phyloP scores from a whole-genome alignment of 148 eudicot genomes.

The Cornus controversa region DNA sequence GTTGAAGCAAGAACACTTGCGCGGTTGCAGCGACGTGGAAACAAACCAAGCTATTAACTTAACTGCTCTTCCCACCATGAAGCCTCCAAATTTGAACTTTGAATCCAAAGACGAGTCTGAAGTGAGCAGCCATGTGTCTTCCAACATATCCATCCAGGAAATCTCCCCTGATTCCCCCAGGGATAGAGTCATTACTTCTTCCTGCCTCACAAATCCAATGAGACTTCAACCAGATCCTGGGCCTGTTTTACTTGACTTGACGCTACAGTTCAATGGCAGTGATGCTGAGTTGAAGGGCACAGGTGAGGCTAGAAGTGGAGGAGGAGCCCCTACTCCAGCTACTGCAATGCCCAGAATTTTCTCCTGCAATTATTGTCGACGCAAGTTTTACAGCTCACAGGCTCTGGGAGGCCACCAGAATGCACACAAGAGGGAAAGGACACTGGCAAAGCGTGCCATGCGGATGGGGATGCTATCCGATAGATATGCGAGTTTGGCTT shows the following conservation, averaged over 20 bases:
- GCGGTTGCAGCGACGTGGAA: background rate
- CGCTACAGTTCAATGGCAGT: slow-evolving; percentile 26
- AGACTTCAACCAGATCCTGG: background rate
- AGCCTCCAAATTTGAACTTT: slow-evolving; percentile 26
- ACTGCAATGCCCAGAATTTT: slow-evolving; percentile 31
- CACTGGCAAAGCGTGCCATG: slow-evolving; percentile 58
- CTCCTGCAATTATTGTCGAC: slow-evolving; percentile 49
- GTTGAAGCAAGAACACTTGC: background rate
- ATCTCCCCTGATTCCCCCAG: slow-evolving; percentile 20
- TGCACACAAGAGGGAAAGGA: slow-evolving; percentile 59
- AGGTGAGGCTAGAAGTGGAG: background rate
- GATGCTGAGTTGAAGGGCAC: slow-evolving; percentile 7
- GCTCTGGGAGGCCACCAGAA: slow-evolving; percentile 61
- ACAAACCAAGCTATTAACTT: background rate
- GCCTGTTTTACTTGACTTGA: slow-evolving; percentile 34
- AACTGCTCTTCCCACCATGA: slow-evolving; percentile 18
- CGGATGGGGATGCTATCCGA: slow-evolving; percentile 45
- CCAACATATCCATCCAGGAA: slow-evolving; percentile 31
- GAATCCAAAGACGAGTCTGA: slow-evolving; percentile 49
- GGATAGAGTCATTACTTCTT: slow-evolving; percentile 18
- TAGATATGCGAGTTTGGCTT: slow-evolving; percentile 48
- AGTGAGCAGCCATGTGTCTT: slow-evolving; percentile 38
- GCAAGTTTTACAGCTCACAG: slow-evolving; percentile 61
- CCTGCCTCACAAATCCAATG: slow-evolving; percentile 16
- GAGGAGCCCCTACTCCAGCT: slow-evolving; percentile 6